These are phyloP conservation scores for Phaeosphaeria sp. DNA, from an alignment of 2,329 filamentous ascomycete species.

Conservation along the genomic window DNA sequence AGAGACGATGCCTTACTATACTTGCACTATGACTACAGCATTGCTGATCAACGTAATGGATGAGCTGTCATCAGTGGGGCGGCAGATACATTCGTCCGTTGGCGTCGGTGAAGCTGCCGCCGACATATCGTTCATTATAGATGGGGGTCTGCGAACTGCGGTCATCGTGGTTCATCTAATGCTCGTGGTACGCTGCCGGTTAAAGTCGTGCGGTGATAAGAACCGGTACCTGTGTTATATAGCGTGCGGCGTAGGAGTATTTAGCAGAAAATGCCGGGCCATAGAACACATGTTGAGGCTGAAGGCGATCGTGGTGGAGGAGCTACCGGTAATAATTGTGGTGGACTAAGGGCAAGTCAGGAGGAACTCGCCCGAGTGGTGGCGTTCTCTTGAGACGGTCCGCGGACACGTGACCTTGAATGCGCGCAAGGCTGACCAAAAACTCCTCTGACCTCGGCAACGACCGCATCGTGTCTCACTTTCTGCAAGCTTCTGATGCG, in stretches of 20 bases:
- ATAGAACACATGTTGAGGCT: not conserved
- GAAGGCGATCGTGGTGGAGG: not conserved
- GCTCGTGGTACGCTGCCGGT: conserved; percentile 1
- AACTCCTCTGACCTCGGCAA: not conserved
- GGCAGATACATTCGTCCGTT: not conserved
- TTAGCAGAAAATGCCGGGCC: not conserved
- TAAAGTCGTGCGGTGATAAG: conserved; percentile 4
- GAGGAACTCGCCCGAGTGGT: not conserved
- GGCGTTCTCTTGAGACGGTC: not conserved
- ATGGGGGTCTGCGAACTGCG: not conserved
- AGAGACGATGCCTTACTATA: not conserved
- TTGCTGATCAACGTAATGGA: not conserved
- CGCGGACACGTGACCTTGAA: not conserved
- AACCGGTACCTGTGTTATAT: not conserved
- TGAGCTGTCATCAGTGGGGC: not conserved
- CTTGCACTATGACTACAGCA: not conserved
- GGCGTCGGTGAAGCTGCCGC: not conserved
- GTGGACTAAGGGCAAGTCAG: not conserved
- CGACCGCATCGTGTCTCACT: not conserved
- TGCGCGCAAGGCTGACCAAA: not conserved
- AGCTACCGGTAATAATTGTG: not conserved
- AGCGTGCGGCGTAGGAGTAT: not conserved
- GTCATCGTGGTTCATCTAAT: not conserved
- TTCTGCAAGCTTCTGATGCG: not conserved
- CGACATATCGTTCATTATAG: conserved; percentile 4